These are phyloP conservation scores for Sporisorium scitamineum DNA, from an alignment of 1,284 basidiomycete species.

Conservation along the genomic window DNA sequence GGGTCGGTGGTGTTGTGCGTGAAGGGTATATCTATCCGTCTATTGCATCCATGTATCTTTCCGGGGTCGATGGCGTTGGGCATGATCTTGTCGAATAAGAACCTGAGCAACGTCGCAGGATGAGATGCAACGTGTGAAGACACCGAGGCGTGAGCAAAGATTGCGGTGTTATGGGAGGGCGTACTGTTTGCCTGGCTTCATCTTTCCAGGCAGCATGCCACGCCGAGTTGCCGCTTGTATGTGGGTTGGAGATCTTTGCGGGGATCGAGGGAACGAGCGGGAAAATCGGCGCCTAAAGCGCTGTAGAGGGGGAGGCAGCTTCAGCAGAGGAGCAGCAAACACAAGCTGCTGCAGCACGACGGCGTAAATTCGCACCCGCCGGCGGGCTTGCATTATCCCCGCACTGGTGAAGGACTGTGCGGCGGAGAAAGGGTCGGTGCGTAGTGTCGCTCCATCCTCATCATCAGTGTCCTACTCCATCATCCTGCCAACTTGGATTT, in stretches of 20 bases:
- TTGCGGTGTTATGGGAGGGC: neutral
- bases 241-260: slow-evolving; percentile 8
- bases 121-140: neutral
- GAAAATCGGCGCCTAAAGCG: neutral
- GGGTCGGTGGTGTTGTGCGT: too few relatives aligned
- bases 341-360: neutral
- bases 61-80: neutral
- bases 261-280: slow-evolving; percentile 1
- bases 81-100: neutral
- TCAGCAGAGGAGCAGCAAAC: too few relatives aligned
- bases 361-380: slow-evolving; percentile 30
- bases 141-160: neutral
- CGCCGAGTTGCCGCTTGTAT: too few relatives aligned
- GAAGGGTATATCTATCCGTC: too few relatives aligned
- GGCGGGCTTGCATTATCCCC: slow-evolving; percentile 13
- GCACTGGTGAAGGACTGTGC: slow-evolving; percentile 3
- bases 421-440: neutral
- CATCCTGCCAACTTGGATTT: too few relatives aligned
- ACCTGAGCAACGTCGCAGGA: neutral
- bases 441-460: neutral
- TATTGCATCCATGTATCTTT: neutral
- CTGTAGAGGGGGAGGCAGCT: too few relatives aligned
- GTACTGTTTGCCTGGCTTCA: neutral
- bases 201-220: too few relatives aligned
- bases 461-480: neutral